These are phyloP conservation scores for Pseudogymnoascus sp. DNA, from an alignment of 2,329 filamentous ascomycete species.

Conservation along the genomic window DNA sequence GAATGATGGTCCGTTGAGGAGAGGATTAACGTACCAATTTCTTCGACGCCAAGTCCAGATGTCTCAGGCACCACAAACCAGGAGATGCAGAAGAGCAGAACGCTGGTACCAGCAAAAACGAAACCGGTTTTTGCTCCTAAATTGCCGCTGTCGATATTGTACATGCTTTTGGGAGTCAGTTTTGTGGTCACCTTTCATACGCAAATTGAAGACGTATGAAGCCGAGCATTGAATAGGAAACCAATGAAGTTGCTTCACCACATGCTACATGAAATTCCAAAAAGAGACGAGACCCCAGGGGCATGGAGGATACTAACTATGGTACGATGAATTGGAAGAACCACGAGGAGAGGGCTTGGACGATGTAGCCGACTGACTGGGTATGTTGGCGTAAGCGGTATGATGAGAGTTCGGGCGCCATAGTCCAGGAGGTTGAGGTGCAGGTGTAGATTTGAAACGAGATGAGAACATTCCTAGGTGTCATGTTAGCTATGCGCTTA, in stretches of 20 bases:
- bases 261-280: constrained; percentile 43
- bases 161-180: constrained; percentile 27
- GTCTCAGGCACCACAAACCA: constrained; percentile 48
- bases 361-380: constrained; percentile 16
- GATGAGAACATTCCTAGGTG: constrained; percentile 19
- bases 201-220: neutral
- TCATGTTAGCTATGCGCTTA: neutral
- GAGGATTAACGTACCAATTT: constrained; percentile 36
- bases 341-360: constrained; percentile 19
- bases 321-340: constrained; percentile 29
- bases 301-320: constrained; percentile 12
- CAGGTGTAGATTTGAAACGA: constrained; percentile 17
- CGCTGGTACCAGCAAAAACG: constrained; percentile 33
- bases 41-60: constrained; percentile 39
- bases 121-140: constrained; percentile 37
- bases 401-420: constrained; percentile 18
- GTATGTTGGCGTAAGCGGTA: constrained; percentile 18
- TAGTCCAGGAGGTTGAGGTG: constrained; percentile 15
- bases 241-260: neutral
- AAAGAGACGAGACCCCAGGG: constrained; percentile 32
- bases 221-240: neutral
- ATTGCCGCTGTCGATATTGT: constrained; percentile 35
- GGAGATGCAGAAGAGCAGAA: constrained; percentile 30
- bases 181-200: neutral
- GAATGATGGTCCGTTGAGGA: neutral